Evolutionary conservation across 176 grass and related monocot species (phyloP).

Genomic region (Rhipidocladum racemiflorum): DNA sequence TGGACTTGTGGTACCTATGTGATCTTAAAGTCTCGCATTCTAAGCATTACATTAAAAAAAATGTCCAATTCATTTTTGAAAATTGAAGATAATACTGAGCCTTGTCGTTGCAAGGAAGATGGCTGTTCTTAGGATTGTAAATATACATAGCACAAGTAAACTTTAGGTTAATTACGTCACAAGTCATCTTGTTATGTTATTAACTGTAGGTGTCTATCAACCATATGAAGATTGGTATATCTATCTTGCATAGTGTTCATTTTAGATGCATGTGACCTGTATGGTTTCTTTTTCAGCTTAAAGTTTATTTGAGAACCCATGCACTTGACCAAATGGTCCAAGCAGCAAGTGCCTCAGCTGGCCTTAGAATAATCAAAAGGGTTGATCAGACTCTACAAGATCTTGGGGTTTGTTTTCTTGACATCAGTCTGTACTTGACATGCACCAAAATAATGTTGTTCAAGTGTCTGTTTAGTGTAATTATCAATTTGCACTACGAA

Average conservation of each 20-base stretch:
- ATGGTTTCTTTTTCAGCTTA: constrained; percentile 58
- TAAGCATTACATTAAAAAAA: not conserved
- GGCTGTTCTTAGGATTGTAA: not conserved
- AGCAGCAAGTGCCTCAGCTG: constrained; percentile 78
- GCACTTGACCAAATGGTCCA: constrained; percentile 97
- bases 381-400: constrained; percentile 92
- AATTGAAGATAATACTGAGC: not conserved
- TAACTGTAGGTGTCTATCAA: constrained; percentile 13
- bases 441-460: not conserved
- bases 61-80: not conserved
- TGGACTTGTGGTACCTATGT: not conserved
- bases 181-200: not conserved
- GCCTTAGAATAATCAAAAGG: constrained; percentile 81
- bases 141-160: not conserved
- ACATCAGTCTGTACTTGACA: constrained; percentile 4
- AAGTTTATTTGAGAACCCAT: constrained; percentile 89
- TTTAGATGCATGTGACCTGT: constrained; percentile 39
- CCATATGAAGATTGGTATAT: constrained; percentile 7
- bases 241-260: not conserved
- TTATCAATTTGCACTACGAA: not conserved
- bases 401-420: constrained; percentile 67
- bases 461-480: not conserved
- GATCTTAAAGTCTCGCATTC: not conserved
- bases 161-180: constrained; percentile 12
- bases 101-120: not conserved